Percentiles rank a stretch among this genome's conserved stretches.
Conservation (phyloP, 257 asterid species). For the Solanum corneliomulleri region DNA sequence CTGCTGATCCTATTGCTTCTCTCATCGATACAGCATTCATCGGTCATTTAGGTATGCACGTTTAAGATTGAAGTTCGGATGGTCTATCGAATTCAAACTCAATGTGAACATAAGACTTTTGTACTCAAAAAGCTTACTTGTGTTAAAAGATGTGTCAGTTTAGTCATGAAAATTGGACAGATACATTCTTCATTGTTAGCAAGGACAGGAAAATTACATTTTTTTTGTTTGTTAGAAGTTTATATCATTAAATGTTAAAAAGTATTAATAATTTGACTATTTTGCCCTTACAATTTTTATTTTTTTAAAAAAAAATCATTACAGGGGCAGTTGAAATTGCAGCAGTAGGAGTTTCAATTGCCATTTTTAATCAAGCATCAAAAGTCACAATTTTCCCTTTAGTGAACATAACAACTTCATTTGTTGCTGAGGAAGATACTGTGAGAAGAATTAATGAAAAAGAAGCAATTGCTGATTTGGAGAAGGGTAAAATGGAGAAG, state of each 20-base stretch:
- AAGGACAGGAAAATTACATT: too few relatives aligned
- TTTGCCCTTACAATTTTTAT: not conserved
- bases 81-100: not conserved
- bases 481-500: conserved; percentile 5
- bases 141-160: not conserved
- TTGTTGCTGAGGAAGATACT: conserved; percentile 89
- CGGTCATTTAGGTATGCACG: conserved; percentile 66
- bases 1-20: conserved; percentile 95
- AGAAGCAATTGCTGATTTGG: conserved; percentile 8
- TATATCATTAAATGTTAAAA: not conserved
- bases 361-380: conserved; percentile 78
- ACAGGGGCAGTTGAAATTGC: conserved; percentile 81
- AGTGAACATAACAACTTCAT: conserved; percentile 88
- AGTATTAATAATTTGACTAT: not conserved
- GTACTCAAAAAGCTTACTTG: not conserved
- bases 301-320: not conserved
- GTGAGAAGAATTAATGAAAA: conserved; percentile 23
- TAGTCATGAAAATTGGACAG: not conserved
- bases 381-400: conserved; percentile 89
- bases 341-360: conserved; percentile 86
- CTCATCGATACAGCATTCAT: conserved; percentile 78
- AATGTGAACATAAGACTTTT: not conserved
- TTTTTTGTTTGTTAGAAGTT: not conserved
- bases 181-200: not conserved
- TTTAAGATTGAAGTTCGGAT: conserved; percentile 8